phyloP scores from a whole-genome alignment of 1,284 basidiomycete species.

The Leccinum solheimii region DNA sequence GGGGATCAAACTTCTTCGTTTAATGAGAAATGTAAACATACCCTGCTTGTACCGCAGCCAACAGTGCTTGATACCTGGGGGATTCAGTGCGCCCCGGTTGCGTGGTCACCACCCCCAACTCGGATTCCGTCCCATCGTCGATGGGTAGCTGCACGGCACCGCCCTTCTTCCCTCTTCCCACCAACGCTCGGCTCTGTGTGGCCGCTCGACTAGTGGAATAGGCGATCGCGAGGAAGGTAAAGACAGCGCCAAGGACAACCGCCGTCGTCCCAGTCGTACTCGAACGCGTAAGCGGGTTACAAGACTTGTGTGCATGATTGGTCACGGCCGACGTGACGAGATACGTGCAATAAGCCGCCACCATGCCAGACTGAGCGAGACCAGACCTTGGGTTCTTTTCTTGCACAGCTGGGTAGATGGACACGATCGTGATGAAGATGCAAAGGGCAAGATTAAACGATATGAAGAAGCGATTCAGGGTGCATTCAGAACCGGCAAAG shows the following conservation, averaged over 20 bases:
- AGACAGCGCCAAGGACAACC: conserved; percentile 88
- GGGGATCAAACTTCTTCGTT: background rate
- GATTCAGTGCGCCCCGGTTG: conserved; percentile 88
- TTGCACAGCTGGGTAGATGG: conserved; percentile 86
- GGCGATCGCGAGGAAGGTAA: conserved; percentile 98
- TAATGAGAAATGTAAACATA: conserved; percentile 34
- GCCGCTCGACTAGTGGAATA: conserved; percentile 97
- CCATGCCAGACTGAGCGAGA: conserved; percentile 94
- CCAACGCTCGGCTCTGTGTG: conserved; percentile 89
- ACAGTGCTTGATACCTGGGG: conserved; percentile 90
- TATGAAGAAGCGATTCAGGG: conserved; percentile 93
- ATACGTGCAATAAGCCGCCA: conserved; percentile 96
- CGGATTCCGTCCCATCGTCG: conserved; percentile 57
- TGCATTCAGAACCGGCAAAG: conserved; percentile 87
- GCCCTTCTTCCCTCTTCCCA: conserved; percentile 67
- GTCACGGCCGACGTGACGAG: conserved; percentile 93
- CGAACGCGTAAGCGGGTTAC: conserved; percentile 83
- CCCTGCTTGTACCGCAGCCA: conserved; percentile 96
- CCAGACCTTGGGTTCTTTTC: conserved; percentile 94
- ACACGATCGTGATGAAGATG: conserved; percentile 80
- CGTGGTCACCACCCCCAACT: conserved; percentile 74
- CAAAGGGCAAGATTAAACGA: conserved; percentile 88
- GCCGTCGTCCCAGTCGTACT: conserved; percentile 83
- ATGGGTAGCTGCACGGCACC: conserved; percentile 65
- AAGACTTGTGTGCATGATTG: conserved; percentile 82